These are phyloP conservation scores for Periglandula ipomoeae DNA, from an alignment of 2,329 filamentous ascomycete species.

Conservation along the genomic window DNA sequence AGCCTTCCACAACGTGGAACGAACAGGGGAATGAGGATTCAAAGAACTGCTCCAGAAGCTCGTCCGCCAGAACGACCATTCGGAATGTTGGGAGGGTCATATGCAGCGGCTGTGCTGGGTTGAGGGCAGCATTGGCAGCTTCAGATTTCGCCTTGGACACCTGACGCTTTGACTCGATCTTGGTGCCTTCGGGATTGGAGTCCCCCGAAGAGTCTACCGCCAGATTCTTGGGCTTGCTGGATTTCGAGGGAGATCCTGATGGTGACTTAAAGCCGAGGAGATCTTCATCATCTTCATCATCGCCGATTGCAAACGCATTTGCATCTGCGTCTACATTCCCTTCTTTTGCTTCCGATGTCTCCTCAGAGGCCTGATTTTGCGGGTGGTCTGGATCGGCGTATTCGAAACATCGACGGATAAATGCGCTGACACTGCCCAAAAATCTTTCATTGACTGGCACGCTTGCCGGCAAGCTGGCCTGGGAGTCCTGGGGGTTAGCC, in stretches of 20 bases:
- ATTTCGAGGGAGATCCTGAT: constrained; percentile 29
- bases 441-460: constrained; percentile 76
- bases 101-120: constrained; percentile 85
- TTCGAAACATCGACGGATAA: constrained; percentile 93
- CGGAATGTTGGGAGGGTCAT: constrained; percentile 97
- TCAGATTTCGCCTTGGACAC: constrained; percentile 60
- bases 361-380: constrained; percentile 36
- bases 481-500: constrained; percentile 21
- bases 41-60: constrained; percentile 93
- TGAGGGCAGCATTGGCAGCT: constrained; percentile 79
- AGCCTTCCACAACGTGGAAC: constrained; percentile 72
- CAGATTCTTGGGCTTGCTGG: constrained; percentile 33
- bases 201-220: constrained; percentile 21
- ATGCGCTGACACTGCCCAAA: constrained; percentile 84
- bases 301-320: constrained; percentile 64
- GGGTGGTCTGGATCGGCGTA: constrained; percentile 90
- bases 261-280: constrained; percentile 51
- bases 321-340: constrained; percentile 16
- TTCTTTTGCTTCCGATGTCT: constrained; percentile 15
- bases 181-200: constrained; percentile 9
- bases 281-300: constrained; percentile 51
- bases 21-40: constrained; percentile 90
- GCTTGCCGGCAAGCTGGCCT: constrained; percentile 33
- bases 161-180: constrained; percentile 17
- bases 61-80: constrained; percentile 96